Evolutionary conservation across 148 eudicot species (phyloP), one percentile per base, ranked within the genome.

Genomic region (Persicaria tinctoria): DNA sequence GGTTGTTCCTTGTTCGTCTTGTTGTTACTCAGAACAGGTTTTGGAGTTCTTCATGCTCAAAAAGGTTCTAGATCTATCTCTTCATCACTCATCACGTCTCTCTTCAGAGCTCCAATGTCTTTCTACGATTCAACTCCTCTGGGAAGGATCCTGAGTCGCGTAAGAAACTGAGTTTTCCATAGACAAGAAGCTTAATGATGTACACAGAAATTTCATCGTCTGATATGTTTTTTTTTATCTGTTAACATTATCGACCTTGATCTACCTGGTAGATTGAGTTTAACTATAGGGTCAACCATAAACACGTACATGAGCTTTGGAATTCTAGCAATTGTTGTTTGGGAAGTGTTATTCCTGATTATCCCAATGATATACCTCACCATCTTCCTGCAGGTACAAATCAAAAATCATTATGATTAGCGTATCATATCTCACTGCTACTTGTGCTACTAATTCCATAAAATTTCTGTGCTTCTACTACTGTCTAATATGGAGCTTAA

Each of bases 41-140:
- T 79, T 14, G 66, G 85, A 5, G 97, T 93, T 63, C 72, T 70
- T 45, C 59, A 89, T 75, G 97, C 94, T 38, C 51, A 89, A 88
- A 77, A 76, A 57, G 83, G 97, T 16, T 93, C 98, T 44, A 85
- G 81, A 76, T 82, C 98, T 14, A 68, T 93, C 32, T 93, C 86
- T 75, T 80, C 90, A 16, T 86, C 83, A 81, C 74, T 93, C 70
- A 71, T 91, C 73, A 79, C 76, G 46, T 91, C 97, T 69, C 87
- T 93, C 41, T 88, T 93, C 60, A 88, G 87, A 8, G 98, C 97
- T 5, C 98, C 98, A 44, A 91, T 89, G 90, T 83, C 92, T 11
- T 93, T 93, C 76, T 93, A 91, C 55, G 97, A 93, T 75, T 93
- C 97, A n/a, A 93, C 98, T 0, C 98, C 97, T 70, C 81, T 93